A percentile compares a stretch with the other conserved stretches of the same genome.
phyloP scores from a whole-genome alignment of 768 basidiomycete species.

The Podaxis sp. region DNA sequence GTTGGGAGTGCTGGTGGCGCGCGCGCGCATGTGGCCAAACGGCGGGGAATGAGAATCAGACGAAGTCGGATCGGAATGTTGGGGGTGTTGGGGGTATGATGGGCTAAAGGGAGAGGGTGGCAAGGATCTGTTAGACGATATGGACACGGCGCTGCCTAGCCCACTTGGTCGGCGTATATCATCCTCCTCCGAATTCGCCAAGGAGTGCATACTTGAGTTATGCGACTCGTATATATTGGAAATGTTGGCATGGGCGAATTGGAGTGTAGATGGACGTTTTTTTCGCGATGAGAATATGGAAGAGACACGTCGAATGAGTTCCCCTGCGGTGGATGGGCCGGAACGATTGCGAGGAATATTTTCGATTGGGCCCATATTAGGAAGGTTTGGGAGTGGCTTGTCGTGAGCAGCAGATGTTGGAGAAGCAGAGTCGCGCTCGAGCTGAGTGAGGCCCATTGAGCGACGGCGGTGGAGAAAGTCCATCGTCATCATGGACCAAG shows the following conservation, averaged over 20 bases:
- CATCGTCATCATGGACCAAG: not conserved
- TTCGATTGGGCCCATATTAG: slow-evolving; percentile 5
- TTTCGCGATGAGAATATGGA: slow-evolving; percentile 23
- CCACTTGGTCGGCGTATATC: slow-evolving; percentile 48
- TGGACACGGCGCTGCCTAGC: slow-evolving; percentile 37
- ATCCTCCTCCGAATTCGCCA: slow-evolving; percentile 26
- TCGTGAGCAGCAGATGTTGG: not conserved
- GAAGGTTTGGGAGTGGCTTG: slow-evolving; percentile 6
- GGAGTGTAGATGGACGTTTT: slow-evolving; percentile 11
- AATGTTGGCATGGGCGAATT: slow-evolving; percentile 9
- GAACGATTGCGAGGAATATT: slow-evolving; percentile 8
- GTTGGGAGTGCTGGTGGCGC: slow-evolving; percentile 39
- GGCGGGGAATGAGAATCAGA: not conserved
- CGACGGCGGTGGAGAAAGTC: slow-evolving; percentile 2
- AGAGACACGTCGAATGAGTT: slow-evolving; percentile 29
- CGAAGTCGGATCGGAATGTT: slow-evolving; percentile 8
- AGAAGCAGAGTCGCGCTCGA: not conserved
- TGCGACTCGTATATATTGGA: slow-evolving; percentile 14
- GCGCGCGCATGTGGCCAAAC: slow-evolving; percentile 20
- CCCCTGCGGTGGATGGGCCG: slow-evolving; percentile 10
- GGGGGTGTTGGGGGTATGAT: slow-evolving; percentile 9
- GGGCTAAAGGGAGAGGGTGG: slow-evolving; percentile 34
- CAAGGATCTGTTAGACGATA: slow-evolving; percentile 33
- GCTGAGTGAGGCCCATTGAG: not conserved
- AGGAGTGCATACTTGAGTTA: slow-evolving; percentile 16